Percentiles rank a stretch among this genome's conserved stretches.
These are phyloP conservation scores for Didymella segeticola DNA, from an alignment of 2,329 filamentous ascomycete genomes.

Conservation along the genomic window DNA sequence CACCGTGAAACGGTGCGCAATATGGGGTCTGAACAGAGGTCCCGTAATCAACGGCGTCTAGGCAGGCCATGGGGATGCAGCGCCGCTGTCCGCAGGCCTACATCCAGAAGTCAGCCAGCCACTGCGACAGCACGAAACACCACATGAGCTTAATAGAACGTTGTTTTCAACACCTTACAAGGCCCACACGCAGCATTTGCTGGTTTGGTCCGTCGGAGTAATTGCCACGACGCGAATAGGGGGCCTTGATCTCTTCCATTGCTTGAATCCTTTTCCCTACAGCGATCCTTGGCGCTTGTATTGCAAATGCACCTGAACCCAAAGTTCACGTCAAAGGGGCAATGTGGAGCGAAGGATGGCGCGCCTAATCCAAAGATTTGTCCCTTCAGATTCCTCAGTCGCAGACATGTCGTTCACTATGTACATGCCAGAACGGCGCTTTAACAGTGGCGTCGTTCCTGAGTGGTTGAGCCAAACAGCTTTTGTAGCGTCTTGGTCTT, in stretches of 20 bases:
- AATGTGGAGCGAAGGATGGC: slow-evolving; percentile 18
- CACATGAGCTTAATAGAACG: neutral
- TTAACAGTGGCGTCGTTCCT: slow-evolving; percentile 1
- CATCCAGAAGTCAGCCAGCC: slow-evolving; percentile 4
- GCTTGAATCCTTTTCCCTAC: slow-evolving; percentile 6
- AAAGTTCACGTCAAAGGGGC: slow-evolving; percentile 8
- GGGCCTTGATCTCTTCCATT: neutral
- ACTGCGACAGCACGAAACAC: neutral
- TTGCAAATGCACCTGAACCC: slow-evolving; percentile 11
- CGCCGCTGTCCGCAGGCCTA: neutral
- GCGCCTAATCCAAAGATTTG: slow-evolving; percentile 3
- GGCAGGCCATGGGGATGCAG: slow-evolving; percentile 2
- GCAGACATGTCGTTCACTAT: neutral
- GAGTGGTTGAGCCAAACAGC: slow-evolving; percentile 1
- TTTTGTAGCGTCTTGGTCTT: neutral
- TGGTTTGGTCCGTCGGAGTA: neutral
- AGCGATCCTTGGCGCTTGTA: slow-evolving; percentile 9
- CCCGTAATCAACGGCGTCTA: slow-evolving; percentile 2
- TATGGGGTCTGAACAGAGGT: slow-evolving; percentile 4
- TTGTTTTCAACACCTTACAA: neutral
- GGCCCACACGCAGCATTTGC: neutral
- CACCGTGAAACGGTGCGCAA: neutral
- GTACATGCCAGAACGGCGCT: neutral
- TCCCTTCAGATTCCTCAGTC: neutral
- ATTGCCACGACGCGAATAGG: slow-evolving; percentile 7